Conservation (phyloP, 306 rosid species). For the Rubus idaeus region DNA sequence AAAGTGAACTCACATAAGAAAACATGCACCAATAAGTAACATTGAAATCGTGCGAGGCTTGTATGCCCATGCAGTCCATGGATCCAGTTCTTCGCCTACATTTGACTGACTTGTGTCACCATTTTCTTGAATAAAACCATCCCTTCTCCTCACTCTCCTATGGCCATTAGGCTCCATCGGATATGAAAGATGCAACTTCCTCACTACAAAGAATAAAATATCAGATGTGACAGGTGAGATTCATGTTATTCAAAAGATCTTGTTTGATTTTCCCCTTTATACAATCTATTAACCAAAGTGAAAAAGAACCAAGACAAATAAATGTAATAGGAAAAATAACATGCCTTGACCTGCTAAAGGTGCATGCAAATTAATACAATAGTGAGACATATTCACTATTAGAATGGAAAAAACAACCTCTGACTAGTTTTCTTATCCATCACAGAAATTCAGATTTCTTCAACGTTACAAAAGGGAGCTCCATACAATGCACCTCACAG, state of each 20-base stretch:
- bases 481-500: background rate
- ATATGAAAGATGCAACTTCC: conserved; percentile 38
- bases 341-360: background rate
- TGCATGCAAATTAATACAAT: background rate
- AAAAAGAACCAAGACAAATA: background rate
- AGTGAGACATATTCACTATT: background rate
- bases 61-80: conserved; percentile 99
- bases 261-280: background rate
- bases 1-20: conserved; percentile 81
- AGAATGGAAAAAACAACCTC: background rate
- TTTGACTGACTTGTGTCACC: conserved; percentile 52
- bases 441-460: background rate
- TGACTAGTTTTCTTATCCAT: background rate
- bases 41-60: conserved; percentile 91
- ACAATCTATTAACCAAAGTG: background rate
- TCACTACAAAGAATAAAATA: conserved; percentile 35
- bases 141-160: conserved; percentile 54
- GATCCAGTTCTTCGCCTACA: conserved; percentile 77
- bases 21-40: conserved; percentile 91
- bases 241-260: conserved; percentile 14
- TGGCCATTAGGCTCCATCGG: conserved; percentile 75
- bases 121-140: conserved; percentile 52
- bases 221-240: conserved; percentile 20
- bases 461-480: background rate
- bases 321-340: background rate